Evolutionary conservation across 2,329 filamentous ascomycete genomes (phyloP).

Genomic region (Plenodomus tracheiphilus): DNA sequence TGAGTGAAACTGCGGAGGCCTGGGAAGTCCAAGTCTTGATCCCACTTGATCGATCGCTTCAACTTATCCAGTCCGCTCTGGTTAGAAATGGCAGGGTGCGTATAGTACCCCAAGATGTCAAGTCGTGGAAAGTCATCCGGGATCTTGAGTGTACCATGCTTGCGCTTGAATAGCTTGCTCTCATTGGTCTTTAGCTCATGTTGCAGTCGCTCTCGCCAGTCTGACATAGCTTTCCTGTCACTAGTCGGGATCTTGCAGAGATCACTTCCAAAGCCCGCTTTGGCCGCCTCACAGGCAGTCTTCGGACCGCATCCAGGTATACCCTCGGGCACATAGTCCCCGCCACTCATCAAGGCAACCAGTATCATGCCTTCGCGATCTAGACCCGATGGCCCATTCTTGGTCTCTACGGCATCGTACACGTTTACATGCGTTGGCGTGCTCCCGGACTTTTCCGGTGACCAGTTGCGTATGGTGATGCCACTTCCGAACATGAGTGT

Average conservation of each 20-base stretch:
- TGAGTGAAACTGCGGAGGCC: constrained; percentile 73
- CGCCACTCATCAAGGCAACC: constrained; percentile 91
- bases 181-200: constrained; percentile 84
- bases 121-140: constrained; percentile 80
- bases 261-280: constrained; percentile 79
- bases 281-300: constrained; percentile 85
- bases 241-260: constrained; percentile 67
- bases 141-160: constrained; percentile 73
- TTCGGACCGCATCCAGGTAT: constrained; percentile 87
- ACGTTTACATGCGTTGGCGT: constrained; percentile 82
- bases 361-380: constrained; percentile 90
- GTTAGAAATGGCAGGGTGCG: constrained; percentile 78
- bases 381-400: constrained; percentile 61
- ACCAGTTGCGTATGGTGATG: constrained; percentile 79
- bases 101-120: constrained; percentile 83
- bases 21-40: constrained; percentile 64
- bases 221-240: constrained; percentile 61
- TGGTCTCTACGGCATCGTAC: constrained; percentile 68
- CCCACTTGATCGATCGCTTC: constrained; percentile 61
- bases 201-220: constrained; percentile 73
- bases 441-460: constrained; percentile 70
- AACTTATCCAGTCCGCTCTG: constrained; percentile 60
- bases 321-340: constrained; percentile 88
- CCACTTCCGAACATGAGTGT: constrained; percentile 96
- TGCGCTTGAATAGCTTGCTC: constrained; percentile 75